These are phyloP conservation scores for Curvularia sp. DNA, from an alignment of 2,329 filamentous ascomycete species.

Conservation along the genomic window DNA sequence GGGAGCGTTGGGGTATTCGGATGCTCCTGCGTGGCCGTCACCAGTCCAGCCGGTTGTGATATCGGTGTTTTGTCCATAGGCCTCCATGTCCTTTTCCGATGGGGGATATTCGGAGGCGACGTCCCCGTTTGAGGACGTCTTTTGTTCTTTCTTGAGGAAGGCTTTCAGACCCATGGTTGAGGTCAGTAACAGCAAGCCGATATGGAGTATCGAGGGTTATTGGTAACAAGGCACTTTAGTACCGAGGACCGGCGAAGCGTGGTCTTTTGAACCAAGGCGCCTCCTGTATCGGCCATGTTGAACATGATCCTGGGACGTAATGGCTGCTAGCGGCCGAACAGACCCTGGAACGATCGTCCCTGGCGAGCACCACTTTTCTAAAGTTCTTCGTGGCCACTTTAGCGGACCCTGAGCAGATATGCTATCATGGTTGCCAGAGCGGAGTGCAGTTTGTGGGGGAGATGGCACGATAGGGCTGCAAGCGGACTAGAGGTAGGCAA, in stretches of 20 bases:
- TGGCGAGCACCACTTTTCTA: constrained; percentile 6
- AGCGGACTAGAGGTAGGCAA: constrained; percentile 23
- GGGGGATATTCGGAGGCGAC: constrained; percentile 25
- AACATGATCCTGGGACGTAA: constrained; percentile 28
- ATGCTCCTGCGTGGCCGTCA: constrained; percentile 32
- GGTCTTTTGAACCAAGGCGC: constrained; percentile 28
- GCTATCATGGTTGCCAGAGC: constrained; percentile 21
- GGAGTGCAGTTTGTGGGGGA: constrained; percentile 40
- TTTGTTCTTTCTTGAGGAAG: constrained; percentile 35
- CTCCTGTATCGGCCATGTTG: constrained; percentile 41
- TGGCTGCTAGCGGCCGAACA: constrained; percentile 34
- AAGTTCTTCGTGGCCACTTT: constrained; percentile 12
- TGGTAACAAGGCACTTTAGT: constrained; percentile 6
- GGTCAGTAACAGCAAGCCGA: not conserved
- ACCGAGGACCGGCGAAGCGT: constrained; percentile 19
- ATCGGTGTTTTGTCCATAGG: constrained; percentile 34
- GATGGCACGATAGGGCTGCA: constrained; percentile 26
- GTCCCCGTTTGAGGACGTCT: constrained; percentile 19
- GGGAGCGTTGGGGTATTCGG: constrained; percentile 28
- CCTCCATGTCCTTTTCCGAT: constrained; percentile 31
- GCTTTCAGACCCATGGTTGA: constrained; percentile 37
- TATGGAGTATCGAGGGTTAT: not conserved
- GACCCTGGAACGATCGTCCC: constrained; percentile 33
- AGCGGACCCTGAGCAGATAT: constrained; percentile 10
- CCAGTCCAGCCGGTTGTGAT: constrained; percentile 38